Evolutionary conservation across 768 basidiomycete genomes (phyloP).

Genomic region (Pisolithus albus): DNA sequence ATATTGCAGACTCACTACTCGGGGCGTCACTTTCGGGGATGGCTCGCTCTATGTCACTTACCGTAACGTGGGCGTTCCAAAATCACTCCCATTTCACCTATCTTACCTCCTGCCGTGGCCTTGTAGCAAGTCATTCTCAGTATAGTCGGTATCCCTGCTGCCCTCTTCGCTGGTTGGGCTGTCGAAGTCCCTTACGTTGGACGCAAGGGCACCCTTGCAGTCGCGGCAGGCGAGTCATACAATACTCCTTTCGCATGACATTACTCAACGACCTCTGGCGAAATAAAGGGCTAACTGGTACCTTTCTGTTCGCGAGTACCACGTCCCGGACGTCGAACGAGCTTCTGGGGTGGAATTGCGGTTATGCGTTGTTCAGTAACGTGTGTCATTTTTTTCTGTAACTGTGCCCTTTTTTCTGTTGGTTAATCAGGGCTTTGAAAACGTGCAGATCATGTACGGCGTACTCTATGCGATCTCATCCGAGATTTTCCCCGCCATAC

Average conservation of each 20-base stretch:
- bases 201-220: slow-evolving; percentile 57
- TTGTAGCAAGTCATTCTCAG: slow-evolving; percentile 63
- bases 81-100: too few relatives aligned
- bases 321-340: slow-evolving; percentile 64
- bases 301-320: slow-evolving; percentile 68
- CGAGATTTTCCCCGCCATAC: slow-evolving; percentile 65
- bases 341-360: slow-evolving; percentile 77
- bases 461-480: slow-evolving; percentile 66
- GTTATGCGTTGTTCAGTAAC: slow-evolving; percentile 58
- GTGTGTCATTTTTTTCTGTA: slow-evolving; percentile 27
- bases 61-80: slow-evolving; percentile 44
- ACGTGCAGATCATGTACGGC: slow-evolving; percentile 60
- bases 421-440: neutral
- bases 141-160: slow-evolving; percentile 62
- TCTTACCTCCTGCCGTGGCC: neutral
- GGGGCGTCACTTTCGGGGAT: slow-evolving; percentile 65
- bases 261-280: slow-evolving; percentile 40
- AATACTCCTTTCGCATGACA: slow-evolving; percentile 14
- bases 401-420: neutral
- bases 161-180: slow-evolving; percentile 63
- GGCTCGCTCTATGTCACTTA: slow-evolving; percentile 66
- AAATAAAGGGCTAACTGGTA: slow-evolving; percentile 61
- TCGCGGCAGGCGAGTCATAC: slow-evolving; percentile 50
- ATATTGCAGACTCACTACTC: slow-evolving; percentile 44
- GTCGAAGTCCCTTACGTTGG: slow-evolving; percentile 62